Evolutionary conservation across 2,329 filamentous ascomycete species (phyloP).

Genomic region (Aureobasidium sp.): DNA sequence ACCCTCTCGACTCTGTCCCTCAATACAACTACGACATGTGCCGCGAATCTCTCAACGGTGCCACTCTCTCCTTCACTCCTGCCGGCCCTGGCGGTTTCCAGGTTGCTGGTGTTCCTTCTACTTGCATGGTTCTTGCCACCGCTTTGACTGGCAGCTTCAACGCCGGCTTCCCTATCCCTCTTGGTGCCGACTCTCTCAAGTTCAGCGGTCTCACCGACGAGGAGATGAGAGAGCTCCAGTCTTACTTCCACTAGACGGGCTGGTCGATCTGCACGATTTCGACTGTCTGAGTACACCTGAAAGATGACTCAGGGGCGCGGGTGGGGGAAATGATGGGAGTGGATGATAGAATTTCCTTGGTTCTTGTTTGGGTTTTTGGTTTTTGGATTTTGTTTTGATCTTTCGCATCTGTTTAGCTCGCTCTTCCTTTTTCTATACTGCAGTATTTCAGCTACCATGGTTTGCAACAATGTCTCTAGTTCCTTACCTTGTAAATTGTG

Average conservation of each 20-base stretch:
- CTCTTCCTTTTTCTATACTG: background rate
- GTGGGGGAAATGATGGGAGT: background rate
- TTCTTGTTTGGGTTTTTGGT: background rate
- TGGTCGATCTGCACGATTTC: background rate
- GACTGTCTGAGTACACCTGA: background rate
- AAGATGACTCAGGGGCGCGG: background rate
- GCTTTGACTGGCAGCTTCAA: conserved; percentile 17
- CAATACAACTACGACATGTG: conserved; percentile 10
- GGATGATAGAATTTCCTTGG: background rate
- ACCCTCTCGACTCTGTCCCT: background rate
- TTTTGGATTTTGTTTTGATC: background rate
- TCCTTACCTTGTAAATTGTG: background rate
- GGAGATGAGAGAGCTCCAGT: conserved; percentile 14
- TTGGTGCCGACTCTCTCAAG: conserved; percentile 16
- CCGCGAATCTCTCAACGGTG: conserved; percentile 2
- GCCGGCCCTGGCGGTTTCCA: conserved; percentile 2
- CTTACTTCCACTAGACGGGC: background rate
- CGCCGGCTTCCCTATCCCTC: conserved; percentile 14
- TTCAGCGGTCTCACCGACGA: conserved; percentile 16
- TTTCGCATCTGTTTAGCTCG: background rate
- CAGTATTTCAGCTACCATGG: background rate
- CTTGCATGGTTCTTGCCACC: conserved; percentile 17
- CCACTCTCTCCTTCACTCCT: background rate
- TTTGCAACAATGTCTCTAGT: background rate
- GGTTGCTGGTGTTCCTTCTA: conserved; percentile 16